Base-by-base conservation (phyloP, 2,329 filamentous ascomycete genomes). In the Sarocladiaceae sp. region DNA sequence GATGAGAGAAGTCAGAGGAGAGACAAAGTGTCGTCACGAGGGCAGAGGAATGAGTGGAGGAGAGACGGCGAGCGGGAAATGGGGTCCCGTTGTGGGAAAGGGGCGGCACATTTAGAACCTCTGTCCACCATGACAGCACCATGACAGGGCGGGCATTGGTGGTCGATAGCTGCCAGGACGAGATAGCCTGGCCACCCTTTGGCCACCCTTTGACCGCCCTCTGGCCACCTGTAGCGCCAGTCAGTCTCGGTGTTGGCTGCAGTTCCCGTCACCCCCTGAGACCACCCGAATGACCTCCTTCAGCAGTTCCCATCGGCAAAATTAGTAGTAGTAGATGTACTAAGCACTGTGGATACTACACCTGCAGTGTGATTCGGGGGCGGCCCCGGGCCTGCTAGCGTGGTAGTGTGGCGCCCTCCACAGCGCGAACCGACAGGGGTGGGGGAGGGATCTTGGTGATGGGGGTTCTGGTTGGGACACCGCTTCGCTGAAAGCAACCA, bases 1-100 rank as follows among this genome's bases (percentile, higher is more conserved):
- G 34, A 39, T 39, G 34, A 39, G 19, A 9, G 34, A 21, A 39
- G 34, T 19, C 34, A 15, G 20, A 4, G 12, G 18, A 27, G 24
- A 41, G 37, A 41, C 37, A 41, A n/a, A 29, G 18, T 19, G 23
- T 41, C 37, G 23, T 41, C 37, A 41, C 37, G 20, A 41, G 37
- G 37, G 24, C 5, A 18, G 37, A 18, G 9, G 37, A 29, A 41
- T 29, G 37, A 41, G 23, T 41, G 37, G 37, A 6, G 23, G 37
- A 41, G 37, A 41, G 37, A 13, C n/a, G 37, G 16, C 37, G 23
- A 29, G 37, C 37, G 21, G 37, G 37, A 41, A 24, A 41, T 41
- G 37, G 37, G 15, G 34, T 21, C 20, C 21, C 37, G 26, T 41
- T 6, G 37, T 18, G n/a, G 21, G 37, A 41, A 24, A 13, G 23